Conservation (phyloP, 2,329 filamentous ascomycete species). For the Sphaerulina vaccinii region DNA sequence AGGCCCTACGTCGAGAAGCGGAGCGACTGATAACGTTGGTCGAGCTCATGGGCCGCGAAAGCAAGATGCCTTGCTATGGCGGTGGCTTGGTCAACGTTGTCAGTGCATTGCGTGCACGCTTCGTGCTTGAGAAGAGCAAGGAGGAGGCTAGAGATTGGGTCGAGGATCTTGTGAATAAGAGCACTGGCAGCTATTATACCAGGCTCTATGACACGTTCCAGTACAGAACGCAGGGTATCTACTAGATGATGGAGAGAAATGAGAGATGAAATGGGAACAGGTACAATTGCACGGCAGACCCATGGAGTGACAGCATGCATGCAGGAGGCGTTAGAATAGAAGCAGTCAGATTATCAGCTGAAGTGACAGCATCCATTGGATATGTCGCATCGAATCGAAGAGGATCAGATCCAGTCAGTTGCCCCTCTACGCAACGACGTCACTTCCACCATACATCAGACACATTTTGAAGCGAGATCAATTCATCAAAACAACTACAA, state of each 20-base stretch:
- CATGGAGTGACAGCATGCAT: too few species aligned
- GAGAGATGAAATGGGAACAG: background rate
- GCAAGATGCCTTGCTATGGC: constrained; percentile 80
- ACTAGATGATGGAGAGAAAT: constrained; percentile 48
- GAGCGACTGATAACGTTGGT: constrained; percentile 80
- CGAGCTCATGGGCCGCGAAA: constrained; percentile 78
- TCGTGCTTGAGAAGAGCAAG: constrained; percentile 78
- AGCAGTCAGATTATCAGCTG: background rate
- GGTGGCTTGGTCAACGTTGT: constrained; percentile 72
- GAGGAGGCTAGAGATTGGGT: constrained; percentile 81
- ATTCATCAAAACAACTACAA: background rate
- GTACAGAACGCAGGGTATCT: constrained; percentile 84
- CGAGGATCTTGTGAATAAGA: constrained; percentile 78
- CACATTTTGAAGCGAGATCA: background rate
- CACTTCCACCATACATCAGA: too few species aligned
- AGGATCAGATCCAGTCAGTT: too few species aligned
- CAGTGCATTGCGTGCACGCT: constrained; percentile 67
- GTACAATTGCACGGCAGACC: background rate
- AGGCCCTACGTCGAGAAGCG: constrained; percentile 73
- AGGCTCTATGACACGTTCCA: constrained; percentile 74
- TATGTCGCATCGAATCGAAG: too few species aligned
- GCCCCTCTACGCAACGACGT: too few species aligned
- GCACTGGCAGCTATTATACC: constrained; percentile 82
- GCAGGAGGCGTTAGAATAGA: too few species aligned
- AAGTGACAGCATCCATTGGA: too few species aligned